Percentiles rank a stretch among this genome's conserved stretches.
Conservation (phyloP, 495 filamentous ascomycete genomes). For the Cryomyces minteri region DNA sequence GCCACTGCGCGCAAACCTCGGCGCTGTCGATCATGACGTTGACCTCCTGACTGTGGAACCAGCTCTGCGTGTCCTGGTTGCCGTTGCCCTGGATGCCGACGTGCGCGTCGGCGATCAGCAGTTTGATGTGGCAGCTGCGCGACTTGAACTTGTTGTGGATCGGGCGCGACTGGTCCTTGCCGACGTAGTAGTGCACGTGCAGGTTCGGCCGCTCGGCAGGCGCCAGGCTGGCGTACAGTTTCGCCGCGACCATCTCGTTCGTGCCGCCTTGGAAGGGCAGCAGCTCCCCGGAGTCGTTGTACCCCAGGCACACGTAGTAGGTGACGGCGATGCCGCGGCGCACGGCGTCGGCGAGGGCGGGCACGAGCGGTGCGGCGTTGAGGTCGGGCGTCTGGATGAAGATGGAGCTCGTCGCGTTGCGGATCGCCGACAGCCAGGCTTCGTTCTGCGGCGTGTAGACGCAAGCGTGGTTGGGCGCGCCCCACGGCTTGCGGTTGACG, state of each 20-base stretch:
- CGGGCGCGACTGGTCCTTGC: conserved; percentile 48
- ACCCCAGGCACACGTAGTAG: conserved; percentile 55
- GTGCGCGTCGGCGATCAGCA: conserved; percentile 51
- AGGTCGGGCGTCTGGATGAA: conserved; percentile 64
- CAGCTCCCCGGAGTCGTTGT: conserved; percentile 61
- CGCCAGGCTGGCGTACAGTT: conserved; percentile 33
- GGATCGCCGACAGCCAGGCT: conserved; percentile 47
- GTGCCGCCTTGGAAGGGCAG: conserved; percentile 58
- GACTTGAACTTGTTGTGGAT: conserved; percentile 41
- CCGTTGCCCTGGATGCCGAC: conserved; percentile 57
- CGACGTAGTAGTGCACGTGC: conserved; percentile 47
- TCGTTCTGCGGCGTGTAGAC: conserved; percentile 51
- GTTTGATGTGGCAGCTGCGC: conserved; percentile 54
- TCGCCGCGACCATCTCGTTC: conserved; percentile 48
- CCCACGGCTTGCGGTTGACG: conserved; percentile 48
- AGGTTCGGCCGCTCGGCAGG: conserved; percentile 27
- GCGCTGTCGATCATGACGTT: conserved; percentile 53
- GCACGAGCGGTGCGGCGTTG: conserved; percentile 48
- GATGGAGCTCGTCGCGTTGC: conserved; percentile 38
- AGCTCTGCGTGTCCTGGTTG: conserved; percentile 69
- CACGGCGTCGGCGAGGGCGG: conserved; percentile 42
- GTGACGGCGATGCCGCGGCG: conserved; percentile 36
- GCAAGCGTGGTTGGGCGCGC: conserved; percentile 37
- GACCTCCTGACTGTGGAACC: conserved; percentile 58
- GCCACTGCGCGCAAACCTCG: conserved; percentile 41